Percentiles rank a stretch among this genome's conserved stretches.
phyloP scores from a whole-genome alignment of 371 early-diverging fungal species.

The Rhizopus microsporus region DNA sequence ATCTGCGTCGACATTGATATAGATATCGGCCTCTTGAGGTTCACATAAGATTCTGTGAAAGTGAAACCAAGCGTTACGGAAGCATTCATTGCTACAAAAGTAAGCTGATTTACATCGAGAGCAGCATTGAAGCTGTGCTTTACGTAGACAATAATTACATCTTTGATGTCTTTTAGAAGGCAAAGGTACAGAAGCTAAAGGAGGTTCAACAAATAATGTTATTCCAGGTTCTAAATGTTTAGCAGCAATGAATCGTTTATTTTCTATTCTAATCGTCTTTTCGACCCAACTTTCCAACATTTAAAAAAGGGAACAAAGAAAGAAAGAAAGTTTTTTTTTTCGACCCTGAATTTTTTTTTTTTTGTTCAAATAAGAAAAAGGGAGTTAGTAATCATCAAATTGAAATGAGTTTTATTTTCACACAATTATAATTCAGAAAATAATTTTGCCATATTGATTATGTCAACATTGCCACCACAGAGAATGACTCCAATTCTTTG shows the following conservation, averaged over 20 bases:
- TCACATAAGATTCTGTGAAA: constrained; percentile 46
- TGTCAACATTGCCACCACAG: constrained; percentile 50
- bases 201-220: constrained; percentile 28
- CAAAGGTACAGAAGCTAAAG: constrained; percentile 41
- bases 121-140: constrained; percentile 47
- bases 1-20: constrained; percentile 43
- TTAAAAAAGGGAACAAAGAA: no score
- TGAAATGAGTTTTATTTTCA: no score
- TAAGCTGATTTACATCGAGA: constrained; percentile 50
- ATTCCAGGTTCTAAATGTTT: constrained; percentile 29
- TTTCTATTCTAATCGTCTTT: not conserved
- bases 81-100: constrained; percentile 50
- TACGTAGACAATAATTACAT: constrained; percentile 46
- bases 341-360: no score
- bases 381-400: no score
- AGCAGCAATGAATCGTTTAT: constrained; percentile 13
- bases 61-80: constrained; percentile 50
- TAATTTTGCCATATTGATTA: constrained; percentile 21
- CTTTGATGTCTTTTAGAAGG: constrained; percentile 43
- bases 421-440: constrained; percentile 8
- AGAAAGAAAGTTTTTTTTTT: no score
- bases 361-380: no score
- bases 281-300: no score
- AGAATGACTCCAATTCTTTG: constrained; percentile 43
- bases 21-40: constrained; percentile 40